phyloP scores from a whole-genome alignment of 257 asterid species.

The Echites panduratus region DNA sequence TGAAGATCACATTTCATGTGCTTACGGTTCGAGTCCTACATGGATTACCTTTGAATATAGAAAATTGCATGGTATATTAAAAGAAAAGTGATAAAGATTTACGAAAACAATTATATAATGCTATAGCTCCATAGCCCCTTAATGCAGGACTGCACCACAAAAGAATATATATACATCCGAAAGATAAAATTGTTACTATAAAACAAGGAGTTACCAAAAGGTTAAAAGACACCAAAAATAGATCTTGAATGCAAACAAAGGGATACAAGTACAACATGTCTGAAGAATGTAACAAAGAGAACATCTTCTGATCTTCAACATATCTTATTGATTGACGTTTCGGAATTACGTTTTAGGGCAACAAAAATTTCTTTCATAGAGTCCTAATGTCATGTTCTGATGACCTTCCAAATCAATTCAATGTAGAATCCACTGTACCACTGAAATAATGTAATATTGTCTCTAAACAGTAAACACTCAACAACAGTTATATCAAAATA shows the following conservation, averaged over 20 bases:
- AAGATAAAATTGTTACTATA: not conserved
- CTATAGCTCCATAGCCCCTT: not conserved
- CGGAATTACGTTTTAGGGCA: not conserved
- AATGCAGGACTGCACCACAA: not conserved
- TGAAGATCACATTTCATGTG: not conserved
- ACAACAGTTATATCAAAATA: not conserved
- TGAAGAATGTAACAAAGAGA: not conserved
- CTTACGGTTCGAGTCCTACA: not conserved
- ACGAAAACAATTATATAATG: not conserved
- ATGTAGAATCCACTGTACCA: no score
- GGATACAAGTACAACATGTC: not conserved
- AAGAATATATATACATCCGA: not conserved
- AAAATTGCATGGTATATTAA: not conserved
- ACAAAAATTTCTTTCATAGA: not conserved
- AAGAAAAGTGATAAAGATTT: not conserved
- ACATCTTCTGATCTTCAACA: not conserved
- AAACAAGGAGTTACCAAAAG: not conserved
- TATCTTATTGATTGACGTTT: not conserved
- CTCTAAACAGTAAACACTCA: no score
- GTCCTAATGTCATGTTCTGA: no score
- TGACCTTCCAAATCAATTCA: no score
- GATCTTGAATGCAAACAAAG: not conserved
- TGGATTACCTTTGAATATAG: not conserved
- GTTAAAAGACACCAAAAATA: not conserved
- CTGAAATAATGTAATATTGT: not conserved